A percentile compares a stretch with the other conserved stretches of the same genome.
phyloP scores from a whole-genome alignment of 768 basidiomycete genomes.

The Tulasnella sp. region DNA sequence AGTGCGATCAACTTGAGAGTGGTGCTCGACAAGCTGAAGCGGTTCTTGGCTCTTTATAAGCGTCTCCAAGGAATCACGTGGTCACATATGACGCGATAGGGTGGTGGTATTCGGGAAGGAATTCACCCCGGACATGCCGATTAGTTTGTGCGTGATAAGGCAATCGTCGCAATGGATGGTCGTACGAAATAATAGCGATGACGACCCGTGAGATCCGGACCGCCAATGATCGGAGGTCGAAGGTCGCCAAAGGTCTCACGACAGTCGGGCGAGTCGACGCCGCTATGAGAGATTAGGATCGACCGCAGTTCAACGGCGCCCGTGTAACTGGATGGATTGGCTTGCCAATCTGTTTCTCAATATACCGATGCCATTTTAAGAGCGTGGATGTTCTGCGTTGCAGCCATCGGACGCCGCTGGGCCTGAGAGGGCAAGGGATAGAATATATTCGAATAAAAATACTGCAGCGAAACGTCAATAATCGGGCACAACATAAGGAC shows the following conservation, averaged over 20 bases:
- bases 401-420: not conserved
- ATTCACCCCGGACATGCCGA: not conserved
- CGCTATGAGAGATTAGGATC: not conserved
- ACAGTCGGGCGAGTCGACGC: not conserved
- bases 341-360: not conserved
- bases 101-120: not conserved
- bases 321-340: not conserved
- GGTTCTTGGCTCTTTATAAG: not conserved
- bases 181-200: not conserved
- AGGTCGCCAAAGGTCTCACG: not conserved
- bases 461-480: not conserved
- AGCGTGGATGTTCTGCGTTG: not conserved
- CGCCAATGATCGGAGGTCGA: not conserved
- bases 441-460: not conserved
- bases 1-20: not conserved
- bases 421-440: not conserved
- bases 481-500: not conserved
- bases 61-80: not conserved
- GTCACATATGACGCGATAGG: not conserved
- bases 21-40: not conserved
- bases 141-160: not conserved
- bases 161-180: not conserved
- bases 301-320: not conserved
- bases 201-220: not conserved
- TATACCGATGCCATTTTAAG: not conserved